Base-by-base conservation (phyloP, 129 eudicot genomes). In the Pulicaria dysenterica region DNA sequence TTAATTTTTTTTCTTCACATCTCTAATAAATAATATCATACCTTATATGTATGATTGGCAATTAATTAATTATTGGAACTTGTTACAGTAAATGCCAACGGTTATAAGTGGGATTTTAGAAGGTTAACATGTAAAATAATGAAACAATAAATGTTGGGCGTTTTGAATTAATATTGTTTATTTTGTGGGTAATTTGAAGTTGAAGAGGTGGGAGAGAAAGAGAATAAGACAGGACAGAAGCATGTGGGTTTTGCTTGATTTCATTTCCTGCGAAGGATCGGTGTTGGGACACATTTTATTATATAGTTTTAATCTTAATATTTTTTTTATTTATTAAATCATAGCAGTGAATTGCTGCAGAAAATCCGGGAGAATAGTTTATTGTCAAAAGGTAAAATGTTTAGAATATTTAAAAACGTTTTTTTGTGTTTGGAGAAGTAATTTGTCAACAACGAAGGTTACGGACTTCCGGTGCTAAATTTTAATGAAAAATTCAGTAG, bases 211-310 rank as follows among this genome's bases (percentile, higher is more conserved):
- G 16, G 75, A 51, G 57, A 75, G 61, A 53, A 37, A 56, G 78
- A 82, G 31, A 24, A 24, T 24, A 24, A 24, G 77, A 78, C 56
- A 70, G 87, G 11, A 85, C 85, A 73, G 76, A 66, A 76, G 69
- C 89, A 87, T 87, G 92, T 87, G 92, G 72, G 77, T 62, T 69
- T 81, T 81, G 83, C 77, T 76, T 71, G 86, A 67, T 72, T 70
- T 38, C 72, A 61, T 81, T 70, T 81, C 64, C 79, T 70, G 58
- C 37, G 75, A 78, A 73, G 62, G 78, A 83, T 85, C 83, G 83
- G 85, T 78, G 83, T 72, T 44, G 82, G 77, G 44, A 31, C 65
- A 56, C 13, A 51, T 48, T 73, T 17, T 47, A 57, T 41, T 58
- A 40, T 44, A 76, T 61, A 24, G 40, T 15, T 62, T 31, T 9